Conservation (phyloP, 441 rosid genomes). For the Gossypium schwendimanii region DNA sequence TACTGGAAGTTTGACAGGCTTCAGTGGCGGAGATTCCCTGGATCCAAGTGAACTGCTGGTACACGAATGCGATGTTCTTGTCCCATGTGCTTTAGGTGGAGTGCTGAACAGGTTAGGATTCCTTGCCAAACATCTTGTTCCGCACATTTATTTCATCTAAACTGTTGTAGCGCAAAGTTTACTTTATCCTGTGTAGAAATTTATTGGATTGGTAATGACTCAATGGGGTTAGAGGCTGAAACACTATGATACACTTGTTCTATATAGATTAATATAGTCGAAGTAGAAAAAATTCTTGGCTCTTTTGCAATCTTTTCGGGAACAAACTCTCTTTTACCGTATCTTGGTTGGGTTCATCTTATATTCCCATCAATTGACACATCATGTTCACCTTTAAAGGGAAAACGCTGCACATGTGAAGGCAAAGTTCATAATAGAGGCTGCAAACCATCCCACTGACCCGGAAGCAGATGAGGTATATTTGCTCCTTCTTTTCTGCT, state of each 20-base stretch:
- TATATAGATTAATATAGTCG: neutral
- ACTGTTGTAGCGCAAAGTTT: neutral
- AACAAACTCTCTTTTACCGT: too few species aligned
- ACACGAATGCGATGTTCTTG: conserved; percentile 91
- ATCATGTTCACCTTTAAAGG: conserved; percentile 31
- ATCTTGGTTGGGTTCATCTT: neutral
- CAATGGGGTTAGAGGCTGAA: neutral
- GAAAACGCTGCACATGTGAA: conserved; percentile 86
- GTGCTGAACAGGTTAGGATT: conserved; percentile 65
- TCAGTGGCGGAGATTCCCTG: conserved; percentile 68
- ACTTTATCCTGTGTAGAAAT: neutral
- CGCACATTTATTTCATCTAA: neutral
- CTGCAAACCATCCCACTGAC: conserved; percentile 95
- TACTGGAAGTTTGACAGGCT: conserved; percentile 51
- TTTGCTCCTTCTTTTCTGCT: neutral
- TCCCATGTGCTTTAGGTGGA: conserved; percentile 93
- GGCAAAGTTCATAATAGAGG: conserved; percentile 91
- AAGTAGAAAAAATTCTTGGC: neutral
- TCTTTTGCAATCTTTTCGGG: neutral
- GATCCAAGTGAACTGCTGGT: conserved; percentile 52
- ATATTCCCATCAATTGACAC: neutral
- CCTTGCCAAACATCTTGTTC: conserved; percentile 2
- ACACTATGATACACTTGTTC: neutral
- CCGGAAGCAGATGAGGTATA: conserved; percentile 92
- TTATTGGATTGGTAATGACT: neutral